Base-by-base conservation (phyloP, 306 rosid species). In the Quercus aquifolioides region DNA sequence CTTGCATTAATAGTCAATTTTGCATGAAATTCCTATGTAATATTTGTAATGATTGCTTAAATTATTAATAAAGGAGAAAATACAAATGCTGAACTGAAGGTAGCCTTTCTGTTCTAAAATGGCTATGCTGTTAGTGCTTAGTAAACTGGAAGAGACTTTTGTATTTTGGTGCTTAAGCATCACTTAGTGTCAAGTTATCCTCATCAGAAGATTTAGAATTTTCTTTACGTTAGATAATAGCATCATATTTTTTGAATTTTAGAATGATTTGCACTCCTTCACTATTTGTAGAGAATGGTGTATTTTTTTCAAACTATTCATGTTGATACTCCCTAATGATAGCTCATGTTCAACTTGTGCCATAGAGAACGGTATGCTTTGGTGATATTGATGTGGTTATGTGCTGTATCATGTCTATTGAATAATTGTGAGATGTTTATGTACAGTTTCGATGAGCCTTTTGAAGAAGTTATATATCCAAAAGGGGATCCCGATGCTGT, bases 401-500 rank as follows among this genome's bases (percentile, higher is more conserved):
- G 20, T 23, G 49, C 78, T 38, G 20, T 20, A 56, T 33, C 68
- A n/a, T 28, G 20, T 67, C 19, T 19, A 35, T 17, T 74, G 69
- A 70, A 67, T 81, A 64, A 80, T 33, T 73, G 71, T 81, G 74
- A 73, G 57, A 72, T 69, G 65, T 54, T 79, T 77, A 19, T 80
- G 41, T 85, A 70, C 97, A 94, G 98, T 86, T 92, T 94, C 65
- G 91, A 90, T 26, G 87, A 88, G 86, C 87, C 87, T 78, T 94
- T 91, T 84, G 97, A 86, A 76, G 97, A 90, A 58, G 89, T 94
- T 68, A 59, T 94, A 85, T 94, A 92, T 85, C 98, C 98, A 3
- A 88, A 92, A 87, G 98, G 98, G 83, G 95, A 94, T 63, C 83
- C 92, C 19, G 98, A 94, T 90, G 97, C 98, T 18, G 97, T 94